Base-by-base conservation (phyloP, 768 basidiomycete species). In the Boletus insuetus region DNA sequence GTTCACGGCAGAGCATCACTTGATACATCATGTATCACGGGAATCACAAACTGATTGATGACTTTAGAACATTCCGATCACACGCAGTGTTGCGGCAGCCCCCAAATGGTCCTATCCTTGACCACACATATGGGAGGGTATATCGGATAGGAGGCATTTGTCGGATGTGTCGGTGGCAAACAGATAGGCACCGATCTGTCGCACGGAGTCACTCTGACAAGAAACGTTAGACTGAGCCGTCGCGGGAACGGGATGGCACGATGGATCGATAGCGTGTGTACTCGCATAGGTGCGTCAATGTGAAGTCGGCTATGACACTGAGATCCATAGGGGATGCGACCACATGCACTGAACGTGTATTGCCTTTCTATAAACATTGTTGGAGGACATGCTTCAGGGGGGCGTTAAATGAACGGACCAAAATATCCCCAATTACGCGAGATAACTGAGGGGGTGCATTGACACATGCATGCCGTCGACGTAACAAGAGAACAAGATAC, bases 381-480 rank as follows among this genome's bases (percentile, higher is more conserved):
- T 50, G 49, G 40, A 45, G 24, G 35, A 57, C 26, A 22, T 26
- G 39, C 44, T 26, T 24, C 39, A 54, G 49, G 55, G 56, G 39
- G 38, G 38, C 41, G 31, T 51, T 45, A 53, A 55, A 63, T 66
- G 12, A 63, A 63, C 46, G 47, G 53, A 55, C 46, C 42, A 48
- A 42, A 53, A 51, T 22, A 43, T 54, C 52, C 48, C 49, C 37
- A 49, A 55, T 65, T 65, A 67, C 56, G 67, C 55, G 49, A 59
- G 48, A 58, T 39, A 47, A 51, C 53, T 59, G 51, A 51, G 45
- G 52, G 52, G 47, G 14, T 35, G 38, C 34, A 37, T 22, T 49
- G 35, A 60, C 47, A 14, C 56, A 64, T 55, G 69, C 54, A 20
- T 45, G 59, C 42, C 35, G 64, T 54, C 67, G 62, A 68, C 67